Evolutionary conservation across 1,284 basidiomycete species (phyloP).

Genomic region (Ceratobasidium sp.): DNA sequence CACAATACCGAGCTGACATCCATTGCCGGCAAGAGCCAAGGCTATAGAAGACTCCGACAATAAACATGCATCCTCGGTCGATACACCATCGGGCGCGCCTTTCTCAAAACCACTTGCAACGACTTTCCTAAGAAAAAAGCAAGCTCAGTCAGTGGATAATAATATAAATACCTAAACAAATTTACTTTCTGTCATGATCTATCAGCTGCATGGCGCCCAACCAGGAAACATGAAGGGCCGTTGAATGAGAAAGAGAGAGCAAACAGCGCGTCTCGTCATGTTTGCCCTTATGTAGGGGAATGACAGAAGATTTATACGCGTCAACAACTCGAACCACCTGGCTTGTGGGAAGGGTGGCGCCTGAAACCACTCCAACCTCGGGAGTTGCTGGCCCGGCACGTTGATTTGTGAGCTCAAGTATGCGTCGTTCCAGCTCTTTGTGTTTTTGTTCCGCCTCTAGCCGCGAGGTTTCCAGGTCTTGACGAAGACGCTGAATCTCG

Average conservation of each 20-base stretch:
- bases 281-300: conserved; percentile 15
- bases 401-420: conserved; percentile 16
- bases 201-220: conserved; percentile 27
- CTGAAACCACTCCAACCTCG: background rate
- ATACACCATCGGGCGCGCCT: conserved; percentile 8
- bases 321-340: background rate
- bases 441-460: conserved; percentile 28
- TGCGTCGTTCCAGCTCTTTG: conserved; percentile 16
- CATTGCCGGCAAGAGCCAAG: conserved; percentile 1
- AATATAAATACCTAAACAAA: background rate
- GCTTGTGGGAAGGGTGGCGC: too few species aligned
- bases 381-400: background rate
- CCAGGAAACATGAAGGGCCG: conserved; percentile 29
- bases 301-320: background rate
- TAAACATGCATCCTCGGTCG: conserved; percentile 26
- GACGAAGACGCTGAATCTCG: conserved; percentile 19
- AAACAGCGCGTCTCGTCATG: conserved; percentile 35
- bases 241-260: background rate
- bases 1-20: conserved; percentile 12
- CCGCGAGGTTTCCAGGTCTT: conserved; percentile 20
- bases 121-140: conserved; percentile 10
- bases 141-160: background rate
- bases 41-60: conserved; percentile 26
- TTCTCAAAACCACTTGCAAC: conserved; percentile 16
- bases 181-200: conserved; percentile 9